Evolutionary conservation across 768 basidiomycete species (phyloP).

Genomic region (Lactarius tabidus): DNA sequence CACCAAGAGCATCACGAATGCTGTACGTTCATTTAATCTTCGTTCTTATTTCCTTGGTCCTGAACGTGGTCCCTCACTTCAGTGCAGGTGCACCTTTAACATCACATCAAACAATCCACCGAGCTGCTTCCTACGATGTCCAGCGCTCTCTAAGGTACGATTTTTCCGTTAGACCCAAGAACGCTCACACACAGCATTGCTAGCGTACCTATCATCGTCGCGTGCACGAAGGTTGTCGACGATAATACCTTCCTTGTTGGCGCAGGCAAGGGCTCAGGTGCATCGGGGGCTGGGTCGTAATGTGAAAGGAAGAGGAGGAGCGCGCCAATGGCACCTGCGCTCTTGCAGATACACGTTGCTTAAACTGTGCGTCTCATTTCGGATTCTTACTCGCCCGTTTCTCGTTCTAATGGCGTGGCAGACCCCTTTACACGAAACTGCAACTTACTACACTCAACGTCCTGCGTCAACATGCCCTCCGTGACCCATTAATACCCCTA

Average conservation of each 20-base stretch:
- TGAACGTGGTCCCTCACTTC: slow-evolving; percentile 1
- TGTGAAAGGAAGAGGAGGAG: slow-evolving; percentile 91
- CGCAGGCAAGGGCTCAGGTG: slow-evolving; percentile 64
- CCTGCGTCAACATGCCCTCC: slow-evolving; percentile 79
- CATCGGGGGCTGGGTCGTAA: slow-evolving; percentile 83
- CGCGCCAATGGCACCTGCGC: slow-evolving; percentile 86
- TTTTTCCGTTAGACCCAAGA: slow-evolving; percentile 81
- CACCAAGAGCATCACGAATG: slow-evolving; percentile 81
- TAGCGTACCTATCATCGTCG: slow-evolving; percentile 84
- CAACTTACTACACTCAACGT: slow-evolving; percentile 69
- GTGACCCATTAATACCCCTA: slow-evolving; percentile 77
- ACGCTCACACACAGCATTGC: slow-evolving; percentile 81
- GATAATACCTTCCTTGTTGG: slow-evolving; percentile 65
- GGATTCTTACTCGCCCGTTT: too few relatives aligned
- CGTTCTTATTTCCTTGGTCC: neutral
- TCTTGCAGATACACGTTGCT: slow-evolving; percentile 88
- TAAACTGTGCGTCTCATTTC: slow-evolving; percentile 60
- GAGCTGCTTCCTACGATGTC: slow-evolving; percentile 62
- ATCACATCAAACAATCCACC: slow-evolving; percentile 77
- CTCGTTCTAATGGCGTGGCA: slow-evolving; percentile 37
- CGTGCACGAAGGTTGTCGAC: slow-evolving; percentile 92
- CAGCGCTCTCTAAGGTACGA: slow-evolving; percentile 52
- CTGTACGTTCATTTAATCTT: slow-evolving; percentile 46
- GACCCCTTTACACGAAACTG: slow-evolving; percentile 83
- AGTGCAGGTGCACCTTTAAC: slow-evolving; percentile 89